Conservation (phyloP, 768 basidiomycete species). For the Galerina sulciceps region DNA sequence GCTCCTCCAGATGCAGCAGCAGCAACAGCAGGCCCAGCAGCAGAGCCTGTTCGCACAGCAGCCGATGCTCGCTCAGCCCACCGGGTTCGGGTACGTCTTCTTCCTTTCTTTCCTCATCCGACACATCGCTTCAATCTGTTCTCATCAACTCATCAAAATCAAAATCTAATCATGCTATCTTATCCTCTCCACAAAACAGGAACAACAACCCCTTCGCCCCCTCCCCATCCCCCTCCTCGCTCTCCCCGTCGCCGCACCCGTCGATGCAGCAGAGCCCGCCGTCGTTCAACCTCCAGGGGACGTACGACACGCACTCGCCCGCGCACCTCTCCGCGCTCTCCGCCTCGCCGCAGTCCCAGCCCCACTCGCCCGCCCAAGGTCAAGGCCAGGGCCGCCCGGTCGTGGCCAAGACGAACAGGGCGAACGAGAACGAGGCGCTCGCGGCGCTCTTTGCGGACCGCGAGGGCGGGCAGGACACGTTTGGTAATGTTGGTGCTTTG, state of each 20-base stretch:
- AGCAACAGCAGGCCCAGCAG: conserved; percentile 47
- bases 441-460: conserved; percentile 84
- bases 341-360: conserved; percentile 33
- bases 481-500: conserved; percentile 84
- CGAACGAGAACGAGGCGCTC: conserved; percentile 72
- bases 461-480: conserved; percentile 94
- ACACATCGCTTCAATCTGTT: no score
- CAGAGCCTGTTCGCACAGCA: conserved; percentile 33
- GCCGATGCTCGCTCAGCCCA: conserved; percentile 52
- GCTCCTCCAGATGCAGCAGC: conserved; percentile 44
- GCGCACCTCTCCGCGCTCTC: conserved; percentile 50
- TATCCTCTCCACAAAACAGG: conserved; percentile 50
- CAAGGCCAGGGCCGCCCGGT: conserved; percentile 30
- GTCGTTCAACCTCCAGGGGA: conserved; percentile 74
- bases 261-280: conserved; percentile 38
- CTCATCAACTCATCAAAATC: no score
- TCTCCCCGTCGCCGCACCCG: conserved; percentile 26
- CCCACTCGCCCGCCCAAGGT: conserved; percentile 21
- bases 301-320: conserved; percentile 59
- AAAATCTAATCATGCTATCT: conserved; percentile 19
- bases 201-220: conserved; percentile 94
- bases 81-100: conserved; percentile 70
- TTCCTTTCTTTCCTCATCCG: background rate
- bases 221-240: conserved; percentile 30
- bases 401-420: conserved; percentile 43